phyloP scores from a whole-genome alignment of 352 stramenopile genomes.

The Phytophthora syringae region DNA sequence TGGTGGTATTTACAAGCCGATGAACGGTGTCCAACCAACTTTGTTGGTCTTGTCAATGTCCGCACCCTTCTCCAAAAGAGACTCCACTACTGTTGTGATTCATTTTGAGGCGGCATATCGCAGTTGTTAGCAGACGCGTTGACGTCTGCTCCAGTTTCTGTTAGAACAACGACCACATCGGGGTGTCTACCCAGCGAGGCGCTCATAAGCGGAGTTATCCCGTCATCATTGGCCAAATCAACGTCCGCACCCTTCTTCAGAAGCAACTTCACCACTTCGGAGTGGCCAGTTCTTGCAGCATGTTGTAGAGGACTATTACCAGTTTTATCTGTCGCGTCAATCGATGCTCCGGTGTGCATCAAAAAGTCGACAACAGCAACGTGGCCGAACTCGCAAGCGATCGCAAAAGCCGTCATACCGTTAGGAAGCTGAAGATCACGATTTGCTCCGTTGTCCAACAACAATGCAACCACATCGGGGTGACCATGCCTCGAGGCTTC shows the following conservation, averaged over 20 bases:
- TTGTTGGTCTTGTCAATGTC: too few relatives aligned
- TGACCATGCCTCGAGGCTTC: neutral
- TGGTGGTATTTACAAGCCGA: too few relatives aligned
- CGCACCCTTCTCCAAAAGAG: too few relatives aligned
- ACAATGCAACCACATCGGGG: neutral
- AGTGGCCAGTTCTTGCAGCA: neutral
- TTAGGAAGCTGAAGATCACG: neutral
- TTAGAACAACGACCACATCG: too few relatives aligned
- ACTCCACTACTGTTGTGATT: too few relatives aligned
- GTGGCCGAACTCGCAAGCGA: neutral
- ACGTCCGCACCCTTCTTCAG: neutral
- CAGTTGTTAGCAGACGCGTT: too few relatives aligned
- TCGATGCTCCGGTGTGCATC: neutral
- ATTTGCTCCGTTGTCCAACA: conserved; percentile 1
- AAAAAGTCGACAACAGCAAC: neutral
- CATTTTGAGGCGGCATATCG: too few relatives aligned
- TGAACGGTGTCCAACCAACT: too few relatives aligned
- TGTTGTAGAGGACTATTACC: neutral
- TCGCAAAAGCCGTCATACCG: neutral
- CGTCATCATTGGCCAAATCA: neutral
- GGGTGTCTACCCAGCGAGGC: too few relatives aligned
- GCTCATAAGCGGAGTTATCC: neutral
- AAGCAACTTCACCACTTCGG: conserved; percentile 2
- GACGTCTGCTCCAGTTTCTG: too few relatives aligned
- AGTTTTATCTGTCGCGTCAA: neutral